Evolutionary conservation across 306 rosid species (phyloP).

Genomic region (Prunus salicina): DNA sequence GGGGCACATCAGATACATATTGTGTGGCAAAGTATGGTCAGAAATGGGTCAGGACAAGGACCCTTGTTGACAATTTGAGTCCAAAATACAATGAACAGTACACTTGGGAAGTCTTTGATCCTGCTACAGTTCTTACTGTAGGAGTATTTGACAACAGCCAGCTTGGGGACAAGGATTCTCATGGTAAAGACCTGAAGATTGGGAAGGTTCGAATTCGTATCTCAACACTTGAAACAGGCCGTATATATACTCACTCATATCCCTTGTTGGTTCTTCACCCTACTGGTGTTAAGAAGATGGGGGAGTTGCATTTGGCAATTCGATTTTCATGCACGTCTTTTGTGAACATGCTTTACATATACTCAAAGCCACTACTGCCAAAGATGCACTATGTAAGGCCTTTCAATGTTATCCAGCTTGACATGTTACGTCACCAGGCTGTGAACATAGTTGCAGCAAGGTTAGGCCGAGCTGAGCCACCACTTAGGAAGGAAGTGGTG

Average conservation of each 20-base stretch:
- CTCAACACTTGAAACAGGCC: conserved; percentile 50
- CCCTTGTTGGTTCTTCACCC: conserved; percentile 51
- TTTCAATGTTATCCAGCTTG: conserved; percentile 37
- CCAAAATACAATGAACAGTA: conserved; percentile 57
- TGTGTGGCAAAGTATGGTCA: conserved; percentile 56
- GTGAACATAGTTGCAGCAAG: conserved; percentile 50
- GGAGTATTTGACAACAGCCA: conserved; percentile 56
- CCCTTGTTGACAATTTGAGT: conserved; percentile 32
- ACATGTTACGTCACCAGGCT: conserved; percentile 51
- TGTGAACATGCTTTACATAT: conserved; percentile 39
- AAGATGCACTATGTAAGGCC: conserved; percentile 56
- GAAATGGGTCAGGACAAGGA: conserved; percentile 56
- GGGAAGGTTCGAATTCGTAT: conserved; percentile 53
- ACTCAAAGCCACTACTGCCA: conserved; percentile 46
- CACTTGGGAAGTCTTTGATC: conserved; percentile 60
- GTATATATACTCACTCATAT: conserved; percentile 50
- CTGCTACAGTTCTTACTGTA: conserved; percentile 47
- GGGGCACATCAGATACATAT: conserved; percentile 44
- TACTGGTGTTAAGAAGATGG: conserved; percentile 48
- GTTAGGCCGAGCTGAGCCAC: conserved; percentile 49
- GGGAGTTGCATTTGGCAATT: conserved; percentile 52
- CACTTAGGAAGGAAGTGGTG: conserved; percentile 45
- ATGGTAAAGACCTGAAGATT: conserved; percentile 37
- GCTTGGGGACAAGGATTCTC: conserved; percentile 37
- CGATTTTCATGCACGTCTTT: conserved; percentile 50